Base-by-base conservation (phyloP, 495 filamentous ascomycete species). In the Xylaria venustula region DNA sequence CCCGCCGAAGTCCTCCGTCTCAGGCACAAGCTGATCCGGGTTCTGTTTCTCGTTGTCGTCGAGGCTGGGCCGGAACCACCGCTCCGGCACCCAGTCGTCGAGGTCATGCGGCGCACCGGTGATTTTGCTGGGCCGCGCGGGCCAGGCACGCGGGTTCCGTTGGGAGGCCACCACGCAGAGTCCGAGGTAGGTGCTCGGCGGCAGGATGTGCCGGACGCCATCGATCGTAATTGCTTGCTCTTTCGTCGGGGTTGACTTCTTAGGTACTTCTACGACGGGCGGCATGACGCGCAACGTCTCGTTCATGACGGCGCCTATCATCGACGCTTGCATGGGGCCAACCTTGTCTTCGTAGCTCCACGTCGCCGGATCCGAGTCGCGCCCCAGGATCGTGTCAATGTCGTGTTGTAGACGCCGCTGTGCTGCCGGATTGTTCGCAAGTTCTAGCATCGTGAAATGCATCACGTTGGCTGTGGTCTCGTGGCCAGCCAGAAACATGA, bases 401-500 rank as follows among this genome's bases (percentile, higher is more conserved):
- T 90, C 87, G 19, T 71, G 65, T 67, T 90, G 88, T 4, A 91
- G 74, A 17, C 66, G 76, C 23, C 79, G 75, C 61, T 91, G 88
- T 15, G 76, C 74, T 2, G 70, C 51, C 15, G 81, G 80, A 70
- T 87, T 79, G 59, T 80, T 77, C 23, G 88, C 88, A 1, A 91
- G 81, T 55, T 80, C 75, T 46, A 87, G 47, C 1, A 90, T 70
- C 14, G 81, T 73, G 66, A 85, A 89, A 67, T 90, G 86, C 9
- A 88, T 71, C 1, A 79, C 78, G 71, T 89, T 89, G 47, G 88
- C 87, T 3, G 86, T 84, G 0, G 88, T 88, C 67, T 90, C 88
- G 69, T 91, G 88, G 20, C 88, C 88, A 1, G 88, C 88, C 14
- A 90, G 75, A 41, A 86, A 82, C 69, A 89, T 86, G 64, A 90